Evolutionary conservation across 176 grass and related monocot species (phyloP).

Genomic region (Puccinellia tenuiflora): DNA sequence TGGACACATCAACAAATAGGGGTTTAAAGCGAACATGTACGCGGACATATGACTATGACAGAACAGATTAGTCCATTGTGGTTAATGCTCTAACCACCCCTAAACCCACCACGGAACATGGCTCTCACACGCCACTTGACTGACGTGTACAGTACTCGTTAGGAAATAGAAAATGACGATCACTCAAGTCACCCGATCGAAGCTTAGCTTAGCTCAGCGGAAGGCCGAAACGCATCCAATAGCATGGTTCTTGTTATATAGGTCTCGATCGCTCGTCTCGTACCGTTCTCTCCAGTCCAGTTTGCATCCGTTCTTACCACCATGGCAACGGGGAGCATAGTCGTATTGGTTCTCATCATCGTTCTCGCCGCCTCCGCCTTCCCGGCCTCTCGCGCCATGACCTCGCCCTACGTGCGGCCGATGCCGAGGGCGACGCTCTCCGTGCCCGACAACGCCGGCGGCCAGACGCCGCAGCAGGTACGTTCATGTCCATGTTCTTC

Average conservation of each 20-base stretch:
- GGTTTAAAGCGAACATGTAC: no score
- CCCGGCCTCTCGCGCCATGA: slow-evolving; percentile 3
- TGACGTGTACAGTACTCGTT: background rate
- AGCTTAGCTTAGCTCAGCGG: no score
- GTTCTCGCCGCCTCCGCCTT: background rate
- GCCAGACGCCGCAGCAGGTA: slow-evolving; percentile 56
- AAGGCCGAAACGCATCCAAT: no score
- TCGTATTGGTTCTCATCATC: slow-evolving; percentile 9
- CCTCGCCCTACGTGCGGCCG: slow-evolving; percentile 39
- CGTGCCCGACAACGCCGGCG: slow-evolving; percentile 26
- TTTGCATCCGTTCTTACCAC: background rate
- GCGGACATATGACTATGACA: no score
- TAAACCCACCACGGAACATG: background rate
- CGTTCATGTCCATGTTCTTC: background rate
- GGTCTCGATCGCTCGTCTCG: no score
- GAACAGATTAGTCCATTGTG: no score
- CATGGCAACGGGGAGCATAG: background rate
- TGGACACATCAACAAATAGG: no score
- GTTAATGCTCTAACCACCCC: background rate
- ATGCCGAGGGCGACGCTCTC: slow-evolving; percentile 21
- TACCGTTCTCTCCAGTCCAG: background rate
- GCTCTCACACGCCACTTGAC: background rate
- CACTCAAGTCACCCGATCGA: no score
- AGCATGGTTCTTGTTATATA: no score
- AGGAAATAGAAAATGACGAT: no score